Conservation (phyloP, 2,329 filamentous ascomycete species). For the Fusarium buharicum region DNA sequence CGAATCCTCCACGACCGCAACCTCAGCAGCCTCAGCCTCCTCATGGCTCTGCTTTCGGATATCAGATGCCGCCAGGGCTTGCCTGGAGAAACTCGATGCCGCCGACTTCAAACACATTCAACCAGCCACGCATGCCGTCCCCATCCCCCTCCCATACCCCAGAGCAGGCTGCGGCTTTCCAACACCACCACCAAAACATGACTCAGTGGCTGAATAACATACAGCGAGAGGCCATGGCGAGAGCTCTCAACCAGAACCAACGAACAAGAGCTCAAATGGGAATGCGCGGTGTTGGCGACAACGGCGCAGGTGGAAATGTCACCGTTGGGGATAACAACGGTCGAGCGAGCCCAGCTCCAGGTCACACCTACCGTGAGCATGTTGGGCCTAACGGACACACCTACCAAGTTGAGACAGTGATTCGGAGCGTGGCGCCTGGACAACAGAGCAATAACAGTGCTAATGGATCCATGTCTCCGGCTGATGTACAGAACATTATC, state of each 20-base stretch:
- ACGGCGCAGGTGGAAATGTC: conserved; percentile 26
- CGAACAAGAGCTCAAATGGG: conserved; percentile 54
- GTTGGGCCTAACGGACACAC: conserved; percentile 49
- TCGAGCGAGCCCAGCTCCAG: conserved; percentile 48
- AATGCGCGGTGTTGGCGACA: conserved; percentile 55
- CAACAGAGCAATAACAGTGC: conserved; percentile 20
- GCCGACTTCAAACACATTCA: conserved; percentile 42
- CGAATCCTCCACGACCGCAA: conserved; percentile 40
- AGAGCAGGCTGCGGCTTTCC: conserved; percentile 48
- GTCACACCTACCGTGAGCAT: conserved; percentile 50
- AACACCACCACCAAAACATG: conserved; percentile 57
- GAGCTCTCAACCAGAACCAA: conserved; percentile 58
- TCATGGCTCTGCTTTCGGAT: conserved; percentile 40
- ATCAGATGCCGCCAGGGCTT: conserved; percentile 46
- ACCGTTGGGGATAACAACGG: conserved; percentile 43
- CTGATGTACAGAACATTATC: conserved; percentile 59
- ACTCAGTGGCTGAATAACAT: conserved; percentile 59
- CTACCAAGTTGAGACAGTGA: conserved; percentile 51
- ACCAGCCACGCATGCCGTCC: conserved; percentile 49
- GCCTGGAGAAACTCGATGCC: conserved; percentile 47
- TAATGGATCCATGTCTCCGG: conserved; percentile 51
- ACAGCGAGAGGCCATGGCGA: conserved; percentile 59
- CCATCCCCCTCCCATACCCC: conserved; percentile 45
- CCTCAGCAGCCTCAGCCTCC: conserved; percentile 33
- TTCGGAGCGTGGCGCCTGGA: conserved; percentile 38